phyloP scores from a whole-genome alignment of 805 yeast species.

The Spathaspora gorwiae region DNA sequence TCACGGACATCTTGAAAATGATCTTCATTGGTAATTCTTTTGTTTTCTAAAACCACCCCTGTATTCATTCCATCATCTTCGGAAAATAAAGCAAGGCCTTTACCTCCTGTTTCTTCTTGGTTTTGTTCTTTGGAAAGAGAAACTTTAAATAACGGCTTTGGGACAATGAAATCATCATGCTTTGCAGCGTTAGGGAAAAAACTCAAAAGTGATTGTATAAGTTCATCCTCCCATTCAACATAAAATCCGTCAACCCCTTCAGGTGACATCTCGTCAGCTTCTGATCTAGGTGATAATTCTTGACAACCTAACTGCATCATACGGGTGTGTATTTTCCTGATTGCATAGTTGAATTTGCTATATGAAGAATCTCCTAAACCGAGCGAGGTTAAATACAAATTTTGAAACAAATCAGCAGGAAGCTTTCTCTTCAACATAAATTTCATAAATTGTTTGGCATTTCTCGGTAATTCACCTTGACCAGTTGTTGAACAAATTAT shows the following conservation, averaged over 20 bases:
- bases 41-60: conserved; percentile 50
- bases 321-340: conserved; percentile 74
- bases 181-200: conserved; percentile 18
- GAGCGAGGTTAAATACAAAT: conserved; percentile 63
- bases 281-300: conserved; percentile 71
- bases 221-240: conserved; percentile 62
- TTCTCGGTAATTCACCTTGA: conserved; percentile 88
- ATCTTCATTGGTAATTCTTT: conserved; percentile 58
- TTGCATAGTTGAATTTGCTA: conserved; percentile 84
- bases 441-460: conserved; percentile 70
- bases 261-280: conserved; percentile 80
- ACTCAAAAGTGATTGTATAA: conserved; percentile 29
- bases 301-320: conserved; percentile 75
- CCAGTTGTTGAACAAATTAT: conserved; percentile 87
- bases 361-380: conserved; percentile 95
- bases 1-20: conserved; percentile 92
- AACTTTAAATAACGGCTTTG: conserved; percentile 25
- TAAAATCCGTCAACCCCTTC: conserved; percentile 78
- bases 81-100: background rate
- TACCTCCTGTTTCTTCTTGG: background rate
- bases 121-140: background rate
- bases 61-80: conserved; percentile 5
- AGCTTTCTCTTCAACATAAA: conserved; percentile 65
- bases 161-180: conserved; percentile 20
- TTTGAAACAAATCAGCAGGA: conserved; percentile 54